A percentile compares a stretch with the other conserved stretches of the same genome.
phyloP scores from a whole-genome alignment of 768 basidiomycete genomes.

The Phlebiopsis gigantea region DNA sequence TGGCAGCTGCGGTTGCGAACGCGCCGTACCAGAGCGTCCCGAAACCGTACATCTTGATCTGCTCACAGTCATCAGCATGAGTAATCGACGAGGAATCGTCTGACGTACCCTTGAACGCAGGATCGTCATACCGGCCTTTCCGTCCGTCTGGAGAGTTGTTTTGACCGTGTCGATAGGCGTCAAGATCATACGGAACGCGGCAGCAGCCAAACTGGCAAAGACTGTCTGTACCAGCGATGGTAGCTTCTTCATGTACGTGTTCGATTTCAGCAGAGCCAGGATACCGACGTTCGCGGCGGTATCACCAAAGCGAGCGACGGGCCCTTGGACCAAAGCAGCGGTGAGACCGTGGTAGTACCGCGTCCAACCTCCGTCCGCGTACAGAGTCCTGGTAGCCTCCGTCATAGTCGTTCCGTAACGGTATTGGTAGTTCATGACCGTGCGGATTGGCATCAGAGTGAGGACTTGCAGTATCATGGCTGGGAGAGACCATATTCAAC shows the following conservation, averaged over 20 bases:
- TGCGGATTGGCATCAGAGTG: conserved; percentile 91
- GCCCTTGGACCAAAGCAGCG: conserved; percentile 85
- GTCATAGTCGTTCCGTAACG: conserved; percentile 78
- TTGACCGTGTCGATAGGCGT: conserved; percentile 93
- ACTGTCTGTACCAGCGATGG: conserved; percentile 68
- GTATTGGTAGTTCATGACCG: conserved; percentile 97
- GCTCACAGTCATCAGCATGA: neutral
- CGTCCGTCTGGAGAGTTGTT: conserved; percentile 93
- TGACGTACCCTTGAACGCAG: conserved; percentile 53
- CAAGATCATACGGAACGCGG: conserved; percentile 83
- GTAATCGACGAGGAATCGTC: neutral
- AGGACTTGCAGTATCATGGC: conserved; percentile 96
- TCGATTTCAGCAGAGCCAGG: conserved; percentile 75
- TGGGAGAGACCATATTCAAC: conserved; percentile 16
- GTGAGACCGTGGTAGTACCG: conserved; percentile 86
- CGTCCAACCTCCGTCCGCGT: conserved; percentile 71
- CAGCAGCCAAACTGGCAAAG: conserved; percentile 75
- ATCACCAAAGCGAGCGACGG: conserved; percentile 85
- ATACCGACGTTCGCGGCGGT: conserved; percentile 94
- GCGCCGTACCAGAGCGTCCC: conserved; percentile 87
- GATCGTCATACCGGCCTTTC: conserved; percentile 60
- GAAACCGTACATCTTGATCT: conserved; percentile 75
- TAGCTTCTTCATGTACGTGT: conserved; percentile 61
- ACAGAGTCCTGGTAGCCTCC: conserved; percentile 59
- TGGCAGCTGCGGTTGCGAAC: conserved; percentile 86